Evolutionary conservation across 495 filamentous ascomycete species (phyloP).

Genomic region (Aspergillus sclerotiicarbonarius): DNA sequence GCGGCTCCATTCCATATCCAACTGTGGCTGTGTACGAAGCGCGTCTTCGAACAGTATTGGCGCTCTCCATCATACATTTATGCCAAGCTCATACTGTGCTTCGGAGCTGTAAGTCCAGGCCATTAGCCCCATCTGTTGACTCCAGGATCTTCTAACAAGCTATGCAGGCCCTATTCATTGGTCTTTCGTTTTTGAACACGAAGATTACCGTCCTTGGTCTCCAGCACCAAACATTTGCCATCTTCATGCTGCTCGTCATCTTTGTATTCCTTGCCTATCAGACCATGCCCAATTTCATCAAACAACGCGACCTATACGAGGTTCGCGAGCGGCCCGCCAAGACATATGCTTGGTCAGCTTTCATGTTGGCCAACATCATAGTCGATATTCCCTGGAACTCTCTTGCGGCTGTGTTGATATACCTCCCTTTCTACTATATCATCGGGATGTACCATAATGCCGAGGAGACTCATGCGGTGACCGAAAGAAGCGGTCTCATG

Average conservation of each 20-base stretch:
- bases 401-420: slow-evolving; percentile 53
- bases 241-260: slow-evolving; percentile 77
- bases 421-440: slow-evolving; percentile 58
- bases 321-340: slow-evolving; percentile 75
- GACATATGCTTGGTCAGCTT: slow-evolving; percentile 71
- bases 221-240: slow-evolving; percentile 78
- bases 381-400: slow-evolving; percentile 65
- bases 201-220: slow-evolving; percentile 67
- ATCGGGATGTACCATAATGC: slow-evolving; percentile 53
- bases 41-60: slow-evolving; percentile 51
- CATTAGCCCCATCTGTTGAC: slow-evolving; percentile 46
- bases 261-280: slow-evolving; percentile 72
- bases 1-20: slow-evolving; percentile 41
- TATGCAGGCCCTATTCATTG: slow-evolving; percentile 67
- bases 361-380: slow-evolving; percentile 62
- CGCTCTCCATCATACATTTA: slow-evolving; percentile 51
- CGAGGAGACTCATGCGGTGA: slow-evolving; percentile 31
- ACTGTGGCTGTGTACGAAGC: slow-evolving; percentile 32
- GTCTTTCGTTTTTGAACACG: slow-evolving; percentile 68
- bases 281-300: slow-evolving; percentile 64
- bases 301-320: slow-evolving; percentile 68
- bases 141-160: background rate
- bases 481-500: slow-evolving; percentile 47
- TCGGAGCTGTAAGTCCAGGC: slow-evolving; percentile 67
- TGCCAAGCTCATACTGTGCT: slow-evolving; percentile 46